Base-by-base conservation (phyloP, 2,329 filamentous ascomycete species). In the Diatrype stigma region DNA sequence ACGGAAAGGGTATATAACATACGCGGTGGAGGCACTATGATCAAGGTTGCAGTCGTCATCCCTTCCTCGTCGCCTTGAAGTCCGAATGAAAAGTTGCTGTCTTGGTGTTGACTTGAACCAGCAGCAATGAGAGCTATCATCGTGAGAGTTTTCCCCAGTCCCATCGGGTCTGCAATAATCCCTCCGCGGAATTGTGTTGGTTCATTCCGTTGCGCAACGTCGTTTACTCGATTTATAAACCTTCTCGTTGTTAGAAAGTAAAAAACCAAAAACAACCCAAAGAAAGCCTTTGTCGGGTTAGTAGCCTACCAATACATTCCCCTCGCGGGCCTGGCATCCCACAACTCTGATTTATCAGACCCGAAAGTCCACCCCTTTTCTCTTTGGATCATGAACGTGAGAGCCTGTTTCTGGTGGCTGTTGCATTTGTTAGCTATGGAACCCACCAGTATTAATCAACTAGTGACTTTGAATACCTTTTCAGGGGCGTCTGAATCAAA, bases 391-490 rank as follows among this genome's bases (percentile, higher is more conserved):
- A 67, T 62, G 46, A 66, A 66, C 1, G 51, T 53, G 21, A 67
- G 45, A 21, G 64, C 64, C 28, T 61, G 60, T 47, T 60, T 61
- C 46, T 67, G 64, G 48, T 66, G 60, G 12, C 62, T 65, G n/a
- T 23, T 2, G 2, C 19, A 6, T 46, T 54, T 34, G 51, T 53
- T n/a, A 57, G 48, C 12, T 37, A 14, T 5, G 14, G 16, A 34
- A 14, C 30, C 30, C 7, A 34, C 30, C 14, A 34, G 14, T 7
- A 37, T 4, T 30, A 6, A 30, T 30, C 26, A 30, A 35, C 14
- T 35, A 14, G 34, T 6, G 12, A 12, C 16, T 14, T 6, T n/a
- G 12, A 35, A 22, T 42, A 42, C 37, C 19, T 56, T 51, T 38
- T 56, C 37, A 45, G 47, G n/a, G 14, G 28, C 28, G 53, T 58